Evolutionary conservation across 176 grass and related monocot species (phyloP).

Genomic region (Carex kokanica): DNA sequence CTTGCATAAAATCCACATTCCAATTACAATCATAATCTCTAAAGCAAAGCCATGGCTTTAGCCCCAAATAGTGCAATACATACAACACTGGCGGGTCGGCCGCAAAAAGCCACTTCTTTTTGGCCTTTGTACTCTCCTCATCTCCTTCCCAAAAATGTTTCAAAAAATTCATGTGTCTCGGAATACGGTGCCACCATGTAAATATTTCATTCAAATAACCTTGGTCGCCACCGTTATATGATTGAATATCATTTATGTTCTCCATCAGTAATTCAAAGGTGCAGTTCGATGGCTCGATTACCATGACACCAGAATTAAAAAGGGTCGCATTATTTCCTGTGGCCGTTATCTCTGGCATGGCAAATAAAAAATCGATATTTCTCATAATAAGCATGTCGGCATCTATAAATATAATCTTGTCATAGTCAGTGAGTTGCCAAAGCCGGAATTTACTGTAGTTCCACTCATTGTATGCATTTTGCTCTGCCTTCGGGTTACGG

Average conservation of each 20-base stretch:
- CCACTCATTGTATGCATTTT: slow-evolving; percentile 88
- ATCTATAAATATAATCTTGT: slow-evolving; percentile 97
- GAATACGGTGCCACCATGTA: slow-evolving; percentile 94
- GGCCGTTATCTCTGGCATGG: slow-evolving; percentile 85
- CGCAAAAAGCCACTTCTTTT: slow-evolving; percentile 69
- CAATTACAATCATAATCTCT: slow-evolving; percentile 94
- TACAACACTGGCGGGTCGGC: slow-evolving; percentile 68
- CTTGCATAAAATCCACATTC: slow-evolving; percentile 59
- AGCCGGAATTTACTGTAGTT: slow-evolving; percentile 98
- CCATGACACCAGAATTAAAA: slow-evolving; percentile 97
- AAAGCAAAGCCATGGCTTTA: slow-evolving; percentile 88
- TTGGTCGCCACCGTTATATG: slow-evolving; percentile 88
- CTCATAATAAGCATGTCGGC: slow-evolving; percentile 86
- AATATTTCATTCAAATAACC: slow-evolving; percentile 96
- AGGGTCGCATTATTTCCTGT: slow-evolving; percentile 82
- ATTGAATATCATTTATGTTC: slow-evolving; percentile 88
- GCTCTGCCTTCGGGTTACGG: slow-evolving; percentile 86
- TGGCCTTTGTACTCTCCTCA: slow-evolving; percentile 60
- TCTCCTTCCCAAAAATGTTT: slow-evolving; percentile 99
- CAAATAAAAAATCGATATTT: slow-evolving; percentile 84
- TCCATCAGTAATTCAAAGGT: slow-evolving; percentile 89
- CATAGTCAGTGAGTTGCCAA: slow-evolving; percentile 96
- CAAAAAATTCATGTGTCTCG: slow-evolving; percentile 87
- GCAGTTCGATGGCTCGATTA: slow-evolving; percentile 86
- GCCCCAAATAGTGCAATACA: slow-evolving; percentile 74